Base-by-base conservation (phyloP, 371 early-diverging fungal genomes). In the Circinella minor region DNA sequence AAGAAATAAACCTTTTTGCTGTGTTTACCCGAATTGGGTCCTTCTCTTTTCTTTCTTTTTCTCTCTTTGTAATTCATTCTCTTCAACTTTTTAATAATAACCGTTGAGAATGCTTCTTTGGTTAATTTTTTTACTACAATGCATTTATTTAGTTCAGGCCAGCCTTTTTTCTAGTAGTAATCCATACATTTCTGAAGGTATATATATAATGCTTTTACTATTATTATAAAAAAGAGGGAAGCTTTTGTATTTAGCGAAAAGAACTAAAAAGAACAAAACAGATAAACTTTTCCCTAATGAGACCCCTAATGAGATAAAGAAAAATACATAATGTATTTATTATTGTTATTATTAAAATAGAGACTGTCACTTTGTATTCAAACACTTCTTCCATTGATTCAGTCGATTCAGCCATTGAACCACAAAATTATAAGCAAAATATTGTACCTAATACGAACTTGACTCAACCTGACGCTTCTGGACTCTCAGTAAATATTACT, bases 151-250 rank as follows among this genome's bases (percentile, higher is more conserved):
- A 4, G 68, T 65, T 4, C 17, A 65, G 37, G 74, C 63, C 47
- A 65, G 78, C 37, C 55, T 80, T 15, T 81, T 81, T 65, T 75
- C 81, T 36, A 67, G 77, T 7, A 77, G 68, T 37, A 79, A 77
- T 67, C 73, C 79, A 9, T 80, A 78, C 68, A 80, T 82, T 71
- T 65, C 80, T 15, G 67, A 78, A 65, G 74, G 82, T 82, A 76
- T 70, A 27, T 27, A 9, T 66, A n/a, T n/a, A n/a, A n/a, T n/a
- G n/a, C 34, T 47, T 11, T 55, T 18, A 14, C 36, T 65, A 34
- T n/a, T 27, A 27, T 27, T 27, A 27, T 27, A 1, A 27, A 27
- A 27, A 27, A 27, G 27, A n/a, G 0, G 27, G 27, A 27, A 27
- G 27, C 27, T 27, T 27, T 27, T 27, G 2, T 27, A 47, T 47